phyloP scores from a whole-genome alignment of 768 basidiomycete species.

The Boletus insuetus region DNA sequence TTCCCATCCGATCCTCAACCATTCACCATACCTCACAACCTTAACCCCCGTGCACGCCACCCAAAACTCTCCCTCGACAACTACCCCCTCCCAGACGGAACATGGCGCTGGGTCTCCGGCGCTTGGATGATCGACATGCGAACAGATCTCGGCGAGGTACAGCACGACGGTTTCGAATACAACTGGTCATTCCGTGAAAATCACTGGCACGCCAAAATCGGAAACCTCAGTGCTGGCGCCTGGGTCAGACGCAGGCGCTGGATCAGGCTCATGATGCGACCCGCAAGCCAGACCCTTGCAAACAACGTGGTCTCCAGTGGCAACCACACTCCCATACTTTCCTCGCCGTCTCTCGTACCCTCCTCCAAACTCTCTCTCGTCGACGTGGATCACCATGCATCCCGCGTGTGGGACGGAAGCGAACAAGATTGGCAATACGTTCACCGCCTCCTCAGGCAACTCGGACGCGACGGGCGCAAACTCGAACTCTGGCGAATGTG shows the following conservation, averaged over 20 bases:
- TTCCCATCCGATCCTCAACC: slow-evolving; percentile 71
- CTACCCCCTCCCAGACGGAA: slow-evolving; percentile 77
- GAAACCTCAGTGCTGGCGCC: slow-evolving; percentile 58
- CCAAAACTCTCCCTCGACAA: slow-evolving; percentile 55
- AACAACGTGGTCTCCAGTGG: neutral
- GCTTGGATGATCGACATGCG: slow-evolving; percentile 91
- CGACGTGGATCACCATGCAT: slow-evolving; percentile 19
- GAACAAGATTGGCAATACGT: slow-evolving; percentile 62
- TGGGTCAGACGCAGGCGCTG: slow-evolving; percentile 81
- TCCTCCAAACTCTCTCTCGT: slow-evolving; percentile 18
- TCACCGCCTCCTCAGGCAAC: slow-evolving; percentile 46
- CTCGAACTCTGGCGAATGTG: slow-evolving; percentile 75
- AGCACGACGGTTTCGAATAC: slow-evolving; percentile 84
- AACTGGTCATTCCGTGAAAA: slow-evolving; percentile 71
- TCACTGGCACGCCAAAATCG: slow-evolving; percentile 64
- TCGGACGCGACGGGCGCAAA: slow-evolving; percentile 67
- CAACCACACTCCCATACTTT: neutral
- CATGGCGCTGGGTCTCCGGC: slow-evolving; percentile 78
- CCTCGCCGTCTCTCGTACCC: slow-evolving; percentile 11
- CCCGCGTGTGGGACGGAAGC: slow-evolving; percentile 55
- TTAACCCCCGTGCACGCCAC: slow-evolving; percentile 41
- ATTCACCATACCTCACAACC: slow-evolving; percentile 57
- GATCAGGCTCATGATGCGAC: slow-evolving; percentile 81
- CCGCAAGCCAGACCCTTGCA: slow-evolving; percentile 34
- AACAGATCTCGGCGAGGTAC: slow-evolving; percentile 66